phyloP scores from a whole-genome alignment of 805 yeast genomes.

The Starmera dryadoides region DNA sequence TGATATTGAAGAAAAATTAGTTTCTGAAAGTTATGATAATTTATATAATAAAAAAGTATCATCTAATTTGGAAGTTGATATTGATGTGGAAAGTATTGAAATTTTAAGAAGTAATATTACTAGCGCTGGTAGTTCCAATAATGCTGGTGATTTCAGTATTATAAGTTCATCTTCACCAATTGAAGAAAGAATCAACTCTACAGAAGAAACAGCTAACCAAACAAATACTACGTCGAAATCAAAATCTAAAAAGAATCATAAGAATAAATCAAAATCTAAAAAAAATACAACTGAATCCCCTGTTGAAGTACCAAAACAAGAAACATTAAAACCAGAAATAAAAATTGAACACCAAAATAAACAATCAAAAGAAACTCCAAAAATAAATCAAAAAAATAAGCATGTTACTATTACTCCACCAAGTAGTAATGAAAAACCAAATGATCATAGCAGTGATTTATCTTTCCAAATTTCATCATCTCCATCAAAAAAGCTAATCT shows the following conservation, averaged over 20 bases:
- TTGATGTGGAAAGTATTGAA: too few relatives aligned
- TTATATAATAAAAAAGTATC: not conserved
- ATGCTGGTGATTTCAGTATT: not conserved
- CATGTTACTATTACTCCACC: too few relatives aligned
- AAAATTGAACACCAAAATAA: too few relatives aligned
- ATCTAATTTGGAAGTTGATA: not conserved
- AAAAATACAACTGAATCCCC: too few relatives aligned
- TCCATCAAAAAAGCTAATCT: constrained; percentile 12
- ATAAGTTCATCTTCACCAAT: not conserved
- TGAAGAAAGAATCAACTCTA: not conserved
- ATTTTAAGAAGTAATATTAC: not conserved
- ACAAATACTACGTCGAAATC: too few relatives aligned
- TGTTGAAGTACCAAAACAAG: too few relatives aligned
- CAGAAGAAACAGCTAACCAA: too few relatives aligned
- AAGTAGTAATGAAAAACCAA: too few relatives aligned
- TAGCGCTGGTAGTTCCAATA: not conserved
- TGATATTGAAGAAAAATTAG: constrained; percentile 3
- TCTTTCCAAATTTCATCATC: constrained; percentile 2
- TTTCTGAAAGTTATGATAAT: not conserved
- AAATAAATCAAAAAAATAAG: not conserved
- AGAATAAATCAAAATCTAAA: too few relatives aligned
- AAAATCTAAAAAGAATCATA: too few relatives aligned
- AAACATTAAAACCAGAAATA: too few relatives aligned
- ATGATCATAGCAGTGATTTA: not conserved
- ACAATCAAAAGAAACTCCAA: not conserved